Evolutionary conservation across 257 asterid species (phyloP).

Genomic region (Solanum tarapatanum): DNA sequence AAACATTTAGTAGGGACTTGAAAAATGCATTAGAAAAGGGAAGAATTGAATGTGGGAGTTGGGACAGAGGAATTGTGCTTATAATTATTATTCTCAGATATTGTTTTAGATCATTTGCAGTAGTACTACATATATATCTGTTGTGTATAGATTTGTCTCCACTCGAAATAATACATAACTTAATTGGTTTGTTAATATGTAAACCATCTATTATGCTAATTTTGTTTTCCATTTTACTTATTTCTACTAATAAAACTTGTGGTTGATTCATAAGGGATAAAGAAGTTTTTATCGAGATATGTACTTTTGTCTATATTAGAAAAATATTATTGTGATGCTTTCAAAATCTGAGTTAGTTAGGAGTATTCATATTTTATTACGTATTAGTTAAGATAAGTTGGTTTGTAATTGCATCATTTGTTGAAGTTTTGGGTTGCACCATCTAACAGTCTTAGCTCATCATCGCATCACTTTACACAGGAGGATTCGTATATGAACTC

Average conservation of each 20-base stretch:
- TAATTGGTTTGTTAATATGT: neutral
- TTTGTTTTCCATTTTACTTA: neutral
- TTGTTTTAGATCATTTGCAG: neutral
- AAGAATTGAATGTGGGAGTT: neutral
- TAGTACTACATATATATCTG: neutral
- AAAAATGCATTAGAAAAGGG: neutral
- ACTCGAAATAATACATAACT: neutral
- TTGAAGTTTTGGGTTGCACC: neutral
- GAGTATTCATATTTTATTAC: neutral
- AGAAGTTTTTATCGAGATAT: neutral
- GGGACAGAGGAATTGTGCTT: neutral
- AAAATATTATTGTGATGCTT: neutral
- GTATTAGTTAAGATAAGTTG: neutral
- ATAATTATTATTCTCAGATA: neutral
- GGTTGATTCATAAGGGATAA: neutral
- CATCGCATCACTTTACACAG: neutral
- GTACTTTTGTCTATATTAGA: neutral
- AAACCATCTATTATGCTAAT: neutral
- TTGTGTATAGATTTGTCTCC: neutral
- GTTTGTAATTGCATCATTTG: neutral
- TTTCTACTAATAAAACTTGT: neutral
- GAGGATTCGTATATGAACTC: neutral
- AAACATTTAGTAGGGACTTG: neutral
- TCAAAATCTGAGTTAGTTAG: neutral
- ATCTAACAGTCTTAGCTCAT: neutral